A percentile compares a stretch with the other conserved stretches of the same genome.
These are phyloP conservation scores for Mycena sp. DNA, from an alignment of 1,284 basidiomycete species.

Conservation along the genomic window DNA sequence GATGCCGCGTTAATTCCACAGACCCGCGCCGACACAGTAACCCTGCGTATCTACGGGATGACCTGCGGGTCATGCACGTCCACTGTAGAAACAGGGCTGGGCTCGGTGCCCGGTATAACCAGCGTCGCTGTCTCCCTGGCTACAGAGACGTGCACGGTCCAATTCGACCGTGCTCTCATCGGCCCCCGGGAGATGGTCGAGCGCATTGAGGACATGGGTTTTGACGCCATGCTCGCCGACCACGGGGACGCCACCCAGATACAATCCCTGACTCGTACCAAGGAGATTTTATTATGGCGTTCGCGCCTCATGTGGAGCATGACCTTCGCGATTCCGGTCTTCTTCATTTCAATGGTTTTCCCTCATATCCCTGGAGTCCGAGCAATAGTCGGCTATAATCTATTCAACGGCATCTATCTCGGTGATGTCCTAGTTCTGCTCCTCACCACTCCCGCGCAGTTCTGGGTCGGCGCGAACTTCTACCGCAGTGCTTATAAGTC, in stretches of 20 bases:
- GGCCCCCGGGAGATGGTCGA: conserved; percentile 89
- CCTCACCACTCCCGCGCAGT: conserved; percentile 94
- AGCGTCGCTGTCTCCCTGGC: conserved; percentile 78
- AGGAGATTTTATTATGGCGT: conserved; percentile 93
- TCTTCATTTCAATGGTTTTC: conserved; percentile 91
- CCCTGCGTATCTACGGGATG: conserved; percentile 90
- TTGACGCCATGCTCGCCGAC: conserved; percentile 89
- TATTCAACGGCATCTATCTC: conserved; percentile 79
- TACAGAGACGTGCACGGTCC: conserved; percentile 78
- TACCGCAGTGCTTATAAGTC: conserved; percentile 93
- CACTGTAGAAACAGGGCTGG: conserved; percentile 79
- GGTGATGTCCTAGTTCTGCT: conserved; percentile 84
- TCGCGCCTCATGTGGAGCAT: conserved; percentile 82
- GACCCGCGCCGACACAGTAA: conserved; percentile 69
- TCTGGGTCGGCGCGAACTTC: conserved; percentile 91
- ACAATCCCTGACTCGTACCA: conserved; percentile 89
- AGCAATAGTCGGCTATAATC: conserved; percentile 55
- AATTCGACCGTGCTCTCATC: conserved; percentile 80
- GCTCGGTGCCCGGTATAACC: conserved; percentile 78
- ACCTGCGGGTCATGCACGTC: conserved; percentile 87
- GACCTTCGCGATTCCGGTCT: conserved; percentile 91
- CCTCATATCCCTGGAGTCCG: conserved; percentile 75
- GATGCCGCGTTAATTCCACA: conserved; percentile 82
- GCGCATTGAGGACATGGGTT: conserved; percentile 88
- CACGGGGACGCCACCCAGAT: conserved; percentile 89